These are phyloP conservation scores for Kwoniella europaea DNA, from an alignment of 768 basidiomycete species.

Conservation along the genomic window DNA sequence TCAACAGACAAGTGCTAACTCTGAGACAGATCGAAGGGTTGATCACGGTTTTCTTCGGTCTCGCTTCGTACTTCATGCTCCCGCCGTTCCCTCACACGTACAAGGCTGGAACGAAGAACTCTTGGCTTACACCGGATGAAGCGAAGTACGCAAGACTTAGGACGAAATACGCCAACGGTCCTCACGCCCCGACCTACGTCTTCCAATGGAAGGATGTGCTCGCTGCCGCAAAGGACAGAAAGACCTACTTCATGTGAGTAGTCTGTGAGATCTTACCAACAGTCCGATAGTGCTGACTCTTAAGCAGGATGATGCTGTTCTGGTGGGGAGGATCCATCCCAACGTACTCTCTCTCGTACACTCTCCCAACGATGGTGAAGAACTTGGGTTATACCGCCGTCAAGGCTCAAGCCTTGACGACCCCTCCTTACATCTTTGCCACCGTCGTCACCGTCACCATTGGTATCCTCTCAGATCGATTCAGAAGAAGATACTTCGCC, in stretches of 20 bases:
- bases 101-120: background rate
- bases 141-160: background rate
- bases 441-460: background rate
- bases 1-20: background rate
- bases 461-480: background rate
- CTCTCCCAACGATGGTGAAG: background rate
- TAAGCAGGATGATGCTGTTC: background rate
- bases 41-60: background rate
- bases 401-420: background rate
- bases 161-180: background rate
- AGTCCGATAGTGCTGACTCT: too few species aligned
- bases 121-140: background rate
- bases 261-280: too few species aligned
- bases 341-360: background rate
- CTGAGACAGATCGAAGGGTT: background rate
- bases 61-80: background rate
- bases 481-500: background rate
- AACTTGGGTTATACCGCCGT: background rate
- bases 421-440: background rate
- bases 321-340: background rate
- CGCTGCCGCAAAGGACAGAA: background rate
- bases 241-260: background rate
- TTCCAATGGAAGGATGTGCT: background rate
- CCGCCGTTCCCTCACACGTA: background rate
- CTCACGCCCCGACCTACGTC: background rate